Conservation (phyloP, 2,329 filamentous ascomycete genomes). For the Sclerotinia nivalis region DNA sequence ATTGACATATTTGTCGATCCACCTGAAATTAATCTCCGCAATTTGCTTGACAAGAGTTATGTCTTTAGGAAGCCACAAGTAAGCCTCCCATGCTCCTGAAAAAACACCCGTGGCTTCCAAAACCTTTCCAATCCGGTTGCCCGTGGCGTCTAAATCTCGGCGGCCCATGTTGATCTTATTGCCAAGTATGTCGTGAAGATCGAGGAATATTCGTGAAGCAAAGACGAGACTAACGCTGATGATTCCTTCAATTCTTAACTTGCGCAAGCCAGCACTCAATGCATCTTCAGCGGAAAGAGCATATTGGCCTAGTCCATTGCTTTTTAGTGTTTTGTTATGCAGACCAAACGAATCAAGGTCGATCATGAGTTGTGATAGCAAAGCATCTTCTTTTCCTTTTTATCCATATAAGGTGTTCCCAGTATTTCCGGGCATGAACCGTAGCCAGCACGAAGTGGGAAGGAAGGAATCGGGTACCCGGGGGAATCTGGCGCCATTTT, state of each 20-base stretch:
- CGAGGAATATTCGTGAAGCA: slow-evolving; percentile 7
- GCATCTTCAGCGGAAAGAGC: neutral
- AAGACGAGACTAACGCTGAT: neutral
- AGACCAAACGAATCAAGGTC: neutral
- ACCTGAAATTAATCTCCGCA: neutral
- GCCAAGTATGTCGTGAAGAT: neutral
- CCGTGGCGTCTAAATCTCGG: neutral
- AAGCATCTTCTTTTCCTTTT: neutral
- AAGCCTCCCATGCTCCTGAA: no score
- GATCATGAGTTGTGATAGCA: slow-evolving; percentile 4
- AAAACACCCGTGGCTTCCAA: neutral
- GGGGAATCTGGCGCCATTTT: neutral
- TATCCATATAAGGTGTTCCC: neutral
- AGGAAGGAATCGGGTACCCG: neutral
- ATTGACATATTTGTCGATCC: neutral
- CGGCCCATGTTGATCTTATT: neutral
- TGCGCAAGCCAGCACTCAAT: neutral
- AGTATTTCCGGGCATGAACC: neutral
- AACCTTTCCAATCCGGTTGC: neutral
- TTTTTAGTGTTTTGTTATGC: neutral
- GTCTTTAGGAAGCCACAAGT: neutral
- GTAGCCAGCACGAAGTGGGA: neutral
- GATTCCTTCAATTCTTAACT: neutral
- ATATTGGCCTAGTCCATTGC: neutral
- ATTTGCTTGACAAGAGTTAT: neutral